Evolutionary conservation across 2,329 filamentous ascomycete genomes (phyloP).

Genomic region (Botrytis deweyae): DNA sequence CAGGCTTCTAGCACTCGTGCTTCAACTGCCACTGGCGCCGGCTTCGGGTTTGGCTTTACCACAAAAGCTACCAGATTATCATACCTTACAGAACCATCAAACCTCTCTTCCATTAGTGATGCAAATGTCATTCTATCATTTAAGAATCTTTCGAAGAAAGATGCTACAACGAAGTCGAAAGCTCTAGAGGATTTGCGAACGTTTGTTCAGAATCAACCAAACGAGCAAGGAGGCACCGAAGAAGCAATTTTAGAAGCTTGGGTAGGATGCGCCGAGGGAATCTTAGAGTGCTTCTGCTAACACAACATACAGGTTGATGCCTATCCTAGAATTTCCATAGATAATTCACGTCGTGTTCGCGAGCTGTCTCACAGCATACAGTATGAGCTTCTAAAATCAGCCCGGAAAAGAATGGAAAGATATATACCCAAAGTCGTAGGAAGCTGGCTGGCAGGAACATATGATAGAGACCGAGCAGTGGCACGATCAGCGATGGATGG

Average conservation of each 20-base stretch:
- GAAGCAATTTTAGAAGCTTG: conserved; percentile 84
- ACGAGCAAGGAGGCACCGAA: conserved; percentile 63
- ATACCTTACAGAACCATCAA: conserved; percentile 82
- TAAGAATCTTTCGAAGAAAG: conserved; percentile 90
- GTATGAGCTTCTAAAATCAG: conserved; percentile 57
- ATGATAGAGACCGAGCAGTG: conserved; percentile 79
- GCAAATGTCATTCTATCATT: conserved; percentile 84
- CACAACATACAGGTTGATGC: conserved; percentile 63
- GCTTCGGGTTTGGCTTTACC: conserved; percentile 38
- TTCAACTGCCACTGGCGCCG: conserved; percentile 32
- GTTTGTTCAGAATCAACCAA: conserved; percentile 56
- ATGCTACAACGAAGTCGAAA: conserved; percentile 86
- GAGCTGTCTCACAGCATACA: conserved; percentile 81
- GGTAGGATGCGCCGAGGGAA: conserved; percentile 55
- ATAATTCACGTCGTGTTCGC: conserved; percentile 82
- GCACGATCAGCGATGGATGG: conserved; percentile 76
- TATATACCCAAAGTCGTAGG: conserved; percentile 75
- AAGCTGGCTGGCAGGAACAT: conserved; percentile 87
- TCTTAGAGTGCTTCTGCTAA: not conserved
- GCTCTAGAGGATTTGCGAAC: conserved; percentile 81
- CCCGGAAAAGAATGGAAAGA: conserved; percentile 80
- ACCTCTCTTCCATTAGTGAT: conserved; percentile 74
- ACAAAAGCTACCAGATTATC: conserved; percentile 60
- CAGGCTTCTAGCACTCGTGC: conserved; percentile 40
- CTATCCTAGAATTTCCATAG: conserved; percentile 87